These are phyloP conservation scores for Penicillium daleae DNA, from an alignment of 495 filamentous ascomycete genomes.

Conservation along the genomic window DNA sequence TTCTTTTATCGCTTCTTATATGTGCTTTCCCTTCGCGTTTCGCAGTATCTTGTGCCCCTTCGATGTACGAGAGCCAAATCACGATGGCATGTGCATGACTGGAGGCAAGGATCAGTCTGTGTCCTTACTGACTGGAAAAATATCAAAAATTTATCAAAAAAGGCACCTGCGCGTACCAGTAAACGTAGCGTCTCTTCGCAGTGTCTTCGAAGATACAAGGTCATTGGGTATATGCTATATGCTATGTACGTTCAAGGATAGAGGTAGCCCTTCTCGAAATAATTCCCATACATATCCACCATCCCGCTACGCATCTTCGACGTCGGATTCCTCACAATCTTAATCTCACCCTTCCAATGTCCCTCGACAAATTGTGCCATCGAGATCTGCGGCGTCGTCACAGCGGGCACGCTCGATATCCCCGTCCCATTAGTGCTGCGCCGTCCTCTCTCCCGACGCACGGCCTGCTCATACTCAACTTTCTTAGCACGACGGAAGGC, in stretches of 20 bases:
- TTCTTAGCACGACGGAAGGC: slow-evolving; percentile 53
- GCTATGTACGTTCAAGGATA: slow-evolving; percentile 43
- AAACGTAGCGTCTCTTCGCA: neutral
- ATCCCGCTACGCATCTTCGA: slow-evolving; percentile 47
- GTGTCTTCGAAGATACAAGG: neutral
- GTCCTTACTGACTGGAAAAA: slow-evolving; percentile 16
- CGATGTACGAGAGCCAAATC: slow-evolving; percentile 22
- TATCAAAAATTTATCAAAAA: slow-evolving; percentile 22
- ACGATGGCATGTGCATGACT: slow-evolving; percentile 26
- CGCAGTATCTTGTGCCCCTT: slow-evolving; percentile 34
- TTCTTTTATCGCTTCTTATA: slow-evolving; percentile 1
- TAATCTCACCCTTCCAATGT: slow-evolving; percentile 59
- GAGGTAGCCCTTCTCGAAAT: slow-evolving; percentile 56
- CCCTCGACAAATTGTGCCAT: slow-evolving; percentile 50
- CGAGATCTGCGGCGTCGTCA: slow-evolving; percentile 27
- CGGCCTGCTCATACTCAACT: slow-evolving; percentile 44
- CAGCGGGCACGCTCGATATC: slow-evolving; percentile 22
- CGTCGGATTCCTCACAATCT: slow-evolving; percentile 50
- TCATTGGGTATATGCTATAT: neutral
- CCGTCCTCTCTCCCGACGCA: slow-evolving; percentile 35
- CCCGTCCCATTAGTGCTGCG: slow-evolving; percentile 29
- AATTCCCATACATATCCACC: slow-evolving; percentile 59
- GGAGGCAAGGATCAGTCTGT: slow-evolving; percentile 20
- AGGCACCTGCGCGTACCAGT: neutral
- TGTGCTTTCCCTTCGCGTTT: slow-evolving; percentile 21